phyloP scores from a whole-genome alignment of 2,329 filamentous ascomycete species.

The Colletotrichum gloeosporioides region DNA sequence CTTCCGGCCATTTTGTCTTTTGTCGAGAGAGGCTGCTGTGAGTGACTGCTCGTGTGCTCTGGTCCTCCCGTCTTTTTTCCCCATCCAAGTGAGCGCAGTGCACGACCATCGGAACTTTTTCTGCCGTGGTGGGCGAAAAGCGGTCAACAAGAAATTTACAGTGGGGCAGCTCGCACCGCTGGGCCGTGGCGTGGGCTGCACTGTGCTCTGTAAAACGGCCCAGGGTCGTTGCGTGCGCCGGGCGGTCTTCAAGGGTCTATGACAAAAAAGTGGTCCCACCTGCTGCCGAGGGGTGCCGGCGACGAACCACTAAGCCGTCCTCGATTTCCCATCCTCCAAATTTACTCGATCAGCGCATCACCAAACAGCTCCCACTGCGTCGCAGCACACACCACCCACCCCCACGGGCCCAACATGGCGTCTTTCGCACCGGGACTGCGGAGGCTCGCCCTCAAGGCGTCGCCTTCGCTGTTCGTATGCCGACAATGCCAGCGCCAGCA shows the following conservation, averaged over 20 bases:
- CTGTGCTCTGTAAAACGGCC: neutral
- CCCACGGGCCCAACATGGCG: constrained; percentile 39
- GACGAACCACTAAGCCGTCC: constrained; percentile 9
- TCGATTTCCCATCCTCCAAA: constrained; percentile 10
- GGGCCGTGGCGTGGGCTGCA: neutral
- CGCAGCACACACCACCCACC: neutral
- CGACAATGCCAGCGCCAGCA: constrained; percentile 50
- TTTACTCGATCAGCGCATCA: neutral
- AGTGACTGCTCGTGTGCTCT: neutral
- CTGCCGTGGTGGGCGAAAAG: constrained; percentile 22
- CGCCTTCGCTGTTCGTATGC: constrained; percentile 48
- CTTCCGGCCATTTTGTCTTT: constrained; percentile 57
- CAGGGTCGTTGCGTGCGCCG: neutral
- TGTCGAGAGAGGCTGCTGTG: neutral
- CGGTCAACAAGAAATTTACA: constrained; percentile 24
- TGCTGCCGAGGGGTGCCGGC: constrained; percentile 4
- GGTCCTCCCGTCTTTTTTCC: neutral
- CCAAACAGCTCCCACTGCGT: neutral
- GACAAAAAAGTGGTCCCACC: constrained; percentile 3
- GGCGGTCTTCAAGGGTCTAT: constrained; percentile 2
- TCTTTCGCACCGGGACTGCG: constrained; percentile 47
- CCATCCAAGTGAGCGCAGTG: neutral
- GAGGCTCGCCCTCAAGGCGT: constrained; percentile 42
- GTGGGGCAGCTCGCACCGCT: neutral
- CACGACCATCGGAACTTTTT: constrained; percentile 10